These are phyloP conservation scores for Cyclocybe aegerita DNA, from an alignment of 768 basidiomycete species.

Conservation along the genomic window DNA sequence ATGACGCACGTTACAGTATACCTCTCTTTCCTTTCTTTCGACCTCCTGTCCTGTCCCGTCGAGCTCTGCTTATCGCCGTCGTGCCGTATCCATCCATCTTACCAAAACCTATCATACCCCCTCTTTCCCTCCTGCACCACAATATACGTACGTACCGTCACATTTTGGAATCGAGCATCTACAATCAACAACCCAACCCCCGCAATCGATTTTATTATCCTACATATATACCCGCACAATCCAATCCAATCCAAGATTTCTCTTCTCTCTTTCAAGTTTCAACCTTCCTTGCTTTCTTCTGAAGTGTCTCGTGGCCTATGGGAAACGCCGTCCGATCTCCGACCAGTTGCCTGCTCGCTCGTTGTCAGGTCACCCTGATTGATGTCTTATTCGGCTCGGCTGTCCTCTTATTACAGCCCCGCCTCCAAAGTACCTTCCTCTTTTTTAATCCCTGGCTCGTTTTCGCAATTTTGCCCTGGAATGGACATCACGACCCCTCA, in stretches of 20 bases:
- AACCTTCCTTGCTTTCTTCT: too few relatives aligned
- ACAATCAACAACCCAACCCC: background rate
- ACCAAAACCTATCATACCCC: too few relatives aligned
- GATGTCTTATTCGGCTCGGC: constrained; percentile 27
- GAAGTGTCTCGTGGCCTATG: too few relatives aligned
- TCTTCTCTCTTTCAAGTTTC: too few relatives aligned
- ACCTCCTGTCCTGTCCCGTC: constrained; percentile 1
- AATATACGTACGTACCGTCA: background rate
- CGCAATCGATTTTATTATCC: constrained; percentile 8
- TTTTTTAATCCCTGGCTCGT: background rate
- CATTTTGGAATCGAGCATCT: constrained; percentile 4
- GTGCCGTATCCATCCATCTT: too few relatives aligned
- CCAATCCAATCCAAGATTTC: constrained; percentile 53
- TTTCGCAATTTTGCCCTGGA: constrained; percentile 8
- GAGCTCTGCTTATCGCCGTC: too few relatives aligned
- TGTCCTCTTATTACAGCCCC: background rate
- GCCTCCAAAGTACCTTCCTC: background rate
- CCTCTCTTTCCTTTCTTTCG: background rate
- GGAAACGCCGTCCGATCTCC: too few relatives aligned
- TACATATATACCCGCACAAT: constrained; percentile 14
- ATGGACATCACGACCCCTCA: constrained; percentile 8
- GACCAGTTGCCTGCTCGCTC: too few relatives aligned
- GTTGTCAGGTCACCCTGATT: too few relatives aligned
- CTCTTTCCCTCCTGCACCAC: too few relatives aligned
- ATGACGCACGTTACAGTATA: background rate